Percentiles rank a stretch among this genome's conserved stretches.
Evolutionary conservation across 2,329 filamentous ascomycete genomes (phyloP).

Genomic region (Ambrosiella beaveri): DNA sequence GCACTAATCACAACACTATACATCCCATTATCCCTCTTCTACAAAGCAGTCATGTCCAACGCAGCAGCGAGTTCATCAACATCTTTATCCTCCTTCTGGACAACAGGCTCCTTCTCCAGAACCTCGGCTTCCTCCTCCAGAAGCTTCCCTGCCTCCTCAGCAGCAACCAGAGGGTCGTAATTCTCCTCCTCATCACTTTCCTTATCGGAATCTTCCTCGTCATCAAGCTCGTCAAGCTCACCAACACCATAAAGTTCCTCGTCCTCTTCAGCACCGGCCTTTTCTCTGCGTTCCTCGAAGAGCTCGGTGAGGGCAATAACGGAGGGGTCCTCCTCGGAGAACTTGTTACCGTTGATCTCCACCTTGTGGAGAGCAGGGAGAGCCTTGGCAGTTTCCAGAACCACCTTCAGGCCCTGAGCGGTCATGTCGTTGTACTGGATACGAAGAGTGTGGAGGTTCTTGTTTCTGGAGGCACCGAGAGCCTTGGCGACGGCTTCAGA

Average conservation of each 20-base stretch:
- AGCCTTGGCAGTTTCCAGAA: conserved; percentile 50
- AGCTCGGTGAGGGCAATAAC: conserved; percentile 52
- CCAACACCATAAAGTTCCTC: conserved; percentile 78
- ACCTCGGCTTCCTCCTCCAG: conserved; percentile 49
- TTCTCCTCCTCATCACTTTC: conserved; percentile 53
- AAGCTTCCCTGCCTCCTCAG: conserved; percentile 52
- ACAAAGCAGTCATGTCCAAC: conserved; percentile 53
- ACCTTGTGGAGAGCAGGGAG: conserved; percentile 68
- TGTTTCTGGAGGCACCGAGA: conserved; percentile 58
- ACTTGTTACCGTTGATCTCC: conserved; percentile 93
- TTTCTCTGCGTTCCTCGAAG: conserved; percentile 63
- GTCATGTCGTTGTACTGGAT: conserved; percentile 94
- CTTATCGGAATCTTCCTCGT: conserved; percentile 45
- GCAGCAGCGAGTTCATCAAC: conserved; percentile 66
- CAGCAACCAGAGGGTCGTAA: conserved; percentile 33
- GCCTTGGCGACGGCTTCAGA: conserved; percentile 55
- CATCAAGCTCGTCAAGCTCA: conserved; percentile 70
- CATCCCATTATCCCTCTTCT: conserved; percentile 11
- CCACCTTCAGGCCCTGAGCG: conserved; percentile 49
- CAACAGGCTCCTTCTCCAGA: conserved; percentile 57
- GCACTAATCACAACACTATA: not conserved
- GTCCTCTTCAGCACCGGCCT: conserved; percentile 42
- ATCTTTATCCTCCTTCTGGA: conserved; percentile 52
- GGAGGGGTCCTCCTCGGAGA: conserved; percentile 65
- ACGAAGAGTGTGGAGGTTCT: conserved; percentile 61